Evolutionary conservation across 371 early-diverging fungal genomes (phyloP).

Genomic region (Mucor lusitanicus): DNA sequence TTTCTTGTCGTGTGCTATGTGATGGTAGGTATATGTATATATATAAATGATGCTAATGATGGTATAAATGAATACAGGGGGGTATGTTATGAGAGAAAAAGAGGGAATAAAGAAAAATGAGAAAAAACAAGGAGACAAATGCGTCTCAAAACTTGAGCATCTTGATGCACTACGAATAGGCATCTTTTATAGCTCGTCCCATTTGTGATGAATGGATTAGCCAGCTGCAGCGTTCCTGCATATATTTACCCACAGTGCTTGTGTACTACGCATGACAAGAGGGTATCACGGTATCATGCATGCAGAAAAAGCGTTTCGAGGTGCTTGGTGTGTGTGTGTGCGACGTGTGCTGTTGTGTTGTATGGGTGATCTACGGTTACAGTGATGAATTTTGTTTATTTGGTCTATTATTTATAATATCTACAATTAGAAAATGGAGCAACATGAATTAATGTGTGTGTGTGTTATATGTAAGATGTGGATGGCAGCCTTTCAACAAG

Average conservation of each 20-base stretch:
- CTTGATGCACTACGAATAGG: background rate
- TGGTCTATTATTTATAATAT: slow-evolving; percentile 2
- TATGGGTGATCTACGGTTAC: background rate
- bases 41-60: background rate
- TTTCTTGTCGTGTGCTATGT: background rate
- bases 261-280: background rate
- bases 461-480: background rate
- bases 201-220: background rate
- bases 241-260: background rate
- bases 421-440: slow-evolving; percentile 2
- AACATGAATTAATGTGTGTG: background rate
- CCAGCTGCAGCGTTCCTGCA: too few species aligned
- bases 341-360: background rate
- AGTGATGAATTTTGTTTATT: background rate
- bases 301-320: background rate
- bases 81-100: background rate
- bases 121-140: background rate
- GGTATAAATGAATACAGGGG: background rate
- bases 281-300: background rate
- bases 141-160: background rate
- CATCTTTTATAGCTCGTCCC: background rate
- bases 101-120: background rate
- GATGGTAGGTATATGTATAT: background rate
- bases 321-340: background rate
- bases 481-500: background rate